A percentile compares a stretch with the other conserved stretches of the same genome.
Conservation (phyloP, 257 asterid species). For the Datura wrightii region DNA sequence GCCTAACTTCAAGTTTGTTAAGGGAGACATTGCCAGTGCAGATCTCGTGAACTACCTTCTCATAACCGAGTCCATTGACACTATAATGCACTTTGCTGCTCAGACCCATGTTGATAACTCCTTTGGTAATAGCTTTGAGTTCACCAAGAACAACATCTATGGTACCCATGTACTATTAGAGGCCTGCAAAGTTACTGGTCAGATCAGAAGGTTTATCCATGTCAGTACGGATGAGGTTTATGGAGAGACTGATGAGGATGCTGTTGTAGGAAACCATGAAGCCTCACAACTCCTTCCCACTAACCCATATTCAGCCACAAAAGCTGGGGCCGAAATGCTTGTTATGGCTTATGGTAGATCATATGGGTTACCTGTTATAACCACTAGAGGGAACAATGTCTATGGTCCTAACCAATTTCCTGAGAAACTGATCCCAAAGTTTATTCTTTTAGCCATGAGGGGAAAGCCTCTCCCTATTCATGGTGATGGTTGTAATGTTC, state of each 20-base stretch:
- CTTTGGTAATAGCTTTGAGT: constrained; percentile 40
- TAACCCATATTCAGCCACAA: constrained; percentile 42
- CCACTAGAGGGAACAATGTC: constrained; percentile 41
- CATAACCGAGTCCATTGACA: constrained; percentile 39
- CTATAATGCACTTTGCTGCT: constrained; percentile 43
- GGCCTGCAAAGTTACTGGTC: constrained; percentile 41
- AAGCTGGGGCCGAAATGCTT: constrained; percentile 42
- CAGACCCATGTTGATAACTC: constrained; percentile 41
- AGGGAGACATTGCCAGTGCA: constrained; percentile 42
- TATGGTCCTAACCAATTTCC: constrained; percentile 43
- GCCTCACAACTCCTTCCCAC: constrained; percentile 45
- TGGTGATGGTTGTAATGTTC: constrained; percentile 40
- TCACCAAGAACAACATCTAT: constrained; percentile 41
- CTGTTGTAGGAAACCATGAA: constrained; percentile 41
- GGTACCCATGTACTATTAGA: constrained; percentile 42
- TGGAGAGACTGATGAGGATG: constrained; percentile 42
- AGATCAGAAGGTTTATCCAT: constrained; percentile 37
- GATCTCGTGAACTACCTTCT: constrained; percentile 41
- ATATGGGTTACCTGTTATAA: constrained; percentile 40
- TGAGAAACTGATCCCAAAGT: constrained; percentile 39
- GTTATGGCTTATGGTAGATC: constrained; percentile 44
- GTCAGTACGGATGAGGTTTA: constrained; percentile 40
- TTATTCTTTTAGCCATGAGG: constrained; percentile 40
- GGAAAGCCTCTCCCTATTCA: constrained; percentile 40
- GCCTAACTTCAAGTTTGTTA: constrained; percentile 40